These are phyloP conservation scores for Rubroboletus pulcherrimus DNA, from an alignment of 768 basidiomycete genomes.

Conservation along the genomic window DNA sequence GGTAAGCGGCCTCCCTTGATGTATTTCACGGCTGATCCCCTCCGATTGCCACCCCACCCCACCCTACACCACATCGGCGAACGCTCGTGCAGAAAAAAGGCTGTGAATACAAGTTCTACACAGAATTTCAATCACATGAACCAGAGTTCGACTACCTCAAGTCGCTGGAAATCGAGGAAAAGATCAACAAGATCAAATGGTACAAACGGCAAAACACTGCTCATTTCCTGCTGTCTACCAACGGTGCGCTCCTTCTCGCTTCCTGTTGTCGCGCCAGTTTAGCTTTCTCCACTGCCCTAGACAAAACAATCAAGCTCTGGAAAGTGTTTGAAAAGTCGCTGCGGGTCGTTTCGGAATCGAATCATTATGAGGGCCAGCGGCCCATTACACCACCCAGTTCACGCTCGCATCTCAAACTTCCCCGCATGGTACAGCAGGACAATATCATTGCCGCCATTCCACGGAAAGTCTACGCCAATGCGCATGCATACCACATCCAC, in stretches of 20 bases:
- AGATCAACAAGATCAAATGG: slow-evolving; percentile 99
- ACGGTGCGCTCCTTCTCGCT: slow-evolving; percentile 54
- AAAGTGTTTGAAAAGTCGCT: slow-evolving; percentile 99
- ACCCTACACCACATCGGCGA: slow-evolving; percentile 17
- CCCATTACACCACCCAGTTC: slow-evolving; percentile 59
- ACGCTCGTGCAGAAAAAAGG: slow-evolving; percentile 80
- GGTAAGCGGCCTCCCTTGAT: slow-evolving; percentile 45
- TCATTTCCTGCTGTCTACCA: slow-evolving; percentile 95
- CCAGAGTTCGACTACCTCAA: slow-evolving; percentile 99
- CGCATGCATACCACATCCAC: slow-evolving; percentile 99
- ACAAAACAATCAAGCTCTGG: slow-evolving; percentile 99
- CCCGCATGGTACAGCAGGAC: slow-evolving; percentile 91
- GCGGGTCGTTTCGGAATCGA: slow-evolving; percentile 94
- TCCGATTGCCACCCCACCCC: slow-evolving; percentile 24
- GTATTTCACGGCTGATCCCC: slow-evolving; percentile 30
- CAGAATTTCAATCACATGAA: slow-evolving; percentile 99
- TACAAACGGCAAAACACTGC: slow-evolving; percentile 97
- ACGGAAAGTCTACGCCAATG: slow-evolving; percentile 97
- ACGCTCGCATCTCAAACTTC: slow-evolving; percentile 69
- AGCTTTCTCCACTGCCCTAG: slow-evolving; percentile 39
- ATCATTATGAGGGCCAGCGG: slow-evolving; percentile 79
- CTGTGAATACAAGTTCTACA: slow-evolving; percentile 99
- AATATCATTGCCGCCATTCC: slow-evolving; percentile 98
- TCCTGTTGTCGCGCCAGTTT: not conserved
- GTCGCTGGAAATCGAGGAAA: slow-evolving; percentile 99